Evolutionary conservation across 2,329 filamentous ascomycete genomes (phyloP).

Genomic region (Elsinoe fawcettii): DNA sequence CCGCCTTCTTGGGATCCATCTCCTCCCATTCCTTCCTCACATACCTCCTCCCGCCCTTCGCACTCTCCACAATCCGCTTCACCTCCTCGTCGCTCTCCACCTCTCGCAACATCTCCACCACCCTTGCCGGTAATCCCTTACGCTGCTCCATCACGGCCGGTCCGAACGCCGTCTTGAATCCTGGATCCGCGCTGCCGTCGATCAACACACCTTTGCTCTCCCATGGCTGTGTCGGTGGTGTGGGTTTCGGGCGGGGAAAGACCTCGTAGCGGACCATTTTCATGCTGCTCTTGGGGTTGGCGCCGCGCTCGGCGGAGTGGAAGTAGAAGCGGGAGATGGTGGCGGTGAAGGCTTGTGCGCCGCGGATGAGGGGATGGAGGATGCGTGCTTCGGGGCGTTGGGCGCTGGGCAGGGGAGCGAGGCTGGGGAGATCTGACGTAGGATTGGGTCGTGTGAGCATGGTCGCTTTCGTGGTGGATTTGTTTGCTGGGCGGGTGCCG

Average conservation of each 20-base stretch:
- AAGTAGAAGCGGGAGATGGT: not conserved
- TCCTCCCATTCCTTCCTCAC: constrained; percentile 1
- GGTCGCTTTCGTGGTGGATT: too few species aligned
- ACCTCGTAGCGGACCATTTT: constrained; percentile 2
- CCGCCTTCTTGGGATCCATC: not conserved
- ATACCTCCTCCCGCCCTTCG: not conserved
- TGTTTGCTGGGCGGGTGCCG: not conserved
- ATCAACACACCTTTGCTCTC: not conserved
- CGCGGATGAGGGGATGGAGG: constrained; percentile 5
- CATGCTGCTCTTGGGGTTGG: not conserved
- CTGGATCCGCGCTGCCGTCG: not conserved
- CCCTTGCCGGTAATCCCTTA: not conserved
- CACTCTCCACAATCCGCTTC: not conserved
- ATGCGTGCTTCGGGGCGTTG: not conserved
- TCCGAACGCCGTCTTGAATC: not conserved
- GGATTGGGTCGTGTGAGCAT: too few species aligned
- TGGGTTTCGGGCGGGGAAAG: not conserved
- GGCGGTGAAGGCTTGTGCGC: not conserved
- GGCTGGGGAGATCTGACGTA: too few species aligned
- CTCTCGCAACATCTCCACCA: not conserved
- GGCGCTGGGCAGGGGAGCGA: not conserved
- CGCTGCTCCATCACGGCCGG: not conserved
- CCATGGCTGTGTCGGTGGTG: not conserved
- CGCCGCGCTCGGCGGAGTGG: not conserved
- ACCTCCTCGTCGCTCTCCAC: not conserved